These are phyloP conservation scores for Solanum pimpinellifolium DNA, from an alignment of 257 asterid genomes.

Conservation along the genomic window DNA sequence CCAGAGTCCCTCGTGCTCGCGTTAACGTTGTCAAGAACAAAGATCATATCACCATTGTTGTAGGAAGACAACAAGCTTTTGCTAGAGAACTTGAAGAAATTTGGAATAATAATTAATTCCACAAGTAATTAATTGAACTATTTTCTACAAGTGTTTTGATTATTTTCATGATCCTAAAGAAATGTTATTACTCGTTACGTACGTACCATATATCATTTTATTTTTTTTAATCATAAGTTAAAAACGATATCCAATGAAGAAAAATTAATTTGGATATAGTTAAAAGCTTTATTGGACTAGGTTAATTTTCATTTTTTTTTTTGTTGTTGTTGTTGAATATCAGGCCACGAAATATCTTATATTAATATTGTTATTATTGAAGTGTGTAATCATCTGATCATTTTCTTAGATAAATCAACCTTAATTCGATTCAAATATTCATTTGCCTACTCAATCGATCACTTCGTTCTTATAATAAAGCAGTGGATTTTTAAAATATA, in stretches of 20 bases:
- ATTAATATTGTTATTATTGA: not conserved
- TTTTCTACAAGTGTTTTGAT: not conserved
- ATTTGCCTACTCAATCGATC: not conserved
- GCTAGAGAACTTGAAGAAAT: conserved; percentile 88
- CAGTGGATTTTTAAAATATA: not conserved
- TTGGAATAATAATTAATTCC: conserved; percentile 33
- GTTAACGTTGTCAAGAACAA: conserved; percentile 54
- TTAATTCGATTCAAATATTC: not conserved
- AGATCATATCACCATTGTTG: conserved; percentile 89
- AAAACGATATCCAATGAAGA: not conserved
- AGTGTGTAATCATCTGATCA: not conserved
- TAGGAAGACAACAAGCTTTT: conserved; percentile 76
- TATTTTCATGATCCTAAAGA: not conserved
- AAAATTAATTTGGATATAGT: not conserved
- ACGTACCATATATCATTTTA: not conserved
- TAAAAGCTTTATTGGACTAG: not conserved
- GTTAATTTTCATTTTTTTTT: not conserved
- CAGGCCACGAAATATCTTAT: not conserved
- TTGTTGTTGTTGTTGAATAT: not conserved
- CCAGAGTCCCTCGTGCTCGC: conserved; percentile 49
- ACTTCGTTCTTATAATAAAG: not conserved
- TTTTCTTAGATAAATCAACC: not conserved
- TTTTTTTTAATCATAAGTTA: not conserved
- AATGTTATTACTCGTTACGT: not conserved
- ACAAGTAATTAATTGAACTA: not conserved